Conservation (phyloP, 495 filamentous ascomycete genomes). For the Neurospora tetrasperma region DNA sequence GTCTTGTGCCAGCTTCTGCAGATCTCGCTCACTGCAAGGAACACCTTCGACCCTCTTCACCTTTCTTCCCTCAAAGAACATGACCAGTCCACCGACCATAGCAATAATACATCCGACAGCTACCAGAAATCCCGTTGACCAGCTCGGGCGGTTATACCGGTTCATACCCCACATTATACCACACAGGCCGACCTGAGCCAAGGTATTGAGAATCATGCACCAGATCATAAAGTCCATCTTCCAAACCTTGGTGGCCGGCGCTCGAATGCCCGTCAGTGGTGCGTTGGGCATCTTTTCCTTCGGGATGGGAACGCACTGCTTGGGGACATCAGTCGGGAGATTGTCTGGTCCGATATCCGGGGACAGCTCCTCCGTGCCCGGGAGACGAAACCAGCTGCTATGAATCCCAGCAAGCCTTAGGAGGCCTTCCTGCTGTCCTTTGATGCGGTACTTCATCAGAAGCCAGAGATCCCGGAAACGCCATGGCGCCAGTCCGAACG, state of each 20-base stretch:
- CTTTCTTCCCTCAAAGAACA: conserved; percentile 52
- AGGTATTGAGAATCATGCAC: conserved; percentile 63
- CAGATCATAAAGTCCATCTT: conserved; percentile 74
- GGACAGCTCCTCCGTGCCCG: conserved; percentile 42
- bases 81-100: conserved; percentile 56
- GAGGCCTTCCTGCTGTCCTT: conserved; percentile 42
- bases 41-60: conserved; percentile 61
- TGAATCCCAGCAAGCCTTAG: conserved; percentile 56
- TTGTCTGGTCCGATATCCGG: conserved; percentile 33
- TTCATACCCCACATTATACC: conserved; percentile 75
- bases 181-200: conserved; percentile 59
- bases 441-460: conserved; percentile 51
- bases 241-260: conserved; percentile 57
- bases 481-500: conserved; percentile 79
- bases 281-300: conserved; percentile 40
- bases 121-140: conserved; percentile 67
- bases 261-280: conserved; percentile 53
- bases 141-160: conserved; percentile 56
- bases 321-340: conserved; percentile 25
- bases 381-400: conserved; percentile 57
- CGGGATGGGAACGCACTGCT: conserved; percentile 44
- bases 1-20: conserved; percentile 34
- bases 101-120: conserved; percentile 58
- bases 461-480: conserved; percentile 70
- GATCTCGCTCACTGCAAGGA: conserved; percentile 34